Base-by-base conservation (phyloP, 108 stramenopile genomes). In the Fistulifera pelliculosa region DNA sequence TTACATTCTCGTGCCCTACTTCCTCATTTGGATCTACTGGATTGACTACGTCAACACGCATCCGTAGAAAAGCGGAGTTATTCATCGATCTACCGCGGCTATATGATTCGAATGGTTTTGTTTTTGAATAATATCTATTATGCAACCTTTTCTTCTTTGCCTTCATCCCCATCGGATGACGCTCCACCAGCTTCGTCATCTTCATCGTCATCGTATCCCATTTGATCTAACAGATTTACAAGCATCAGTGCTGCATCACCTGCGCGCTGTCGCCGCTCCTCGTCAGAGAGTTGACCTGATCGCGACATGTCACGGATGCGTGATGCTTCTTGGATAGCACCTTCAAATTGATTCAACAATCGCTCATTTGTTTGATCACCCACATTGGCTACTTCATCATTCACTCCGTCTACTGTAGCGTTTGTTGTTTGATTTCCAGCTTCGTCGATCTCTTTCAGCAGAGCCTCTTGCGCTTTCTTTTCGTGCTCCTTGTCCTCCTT, bases 191-290 rank as follows among this genome's bases (percentile, higher is more conserved):
- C 64, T 18, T 55, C 61, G 0, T 54, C 57, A 12, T 73, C 74
- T 13, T 71, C 77, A 19, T 75, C 75, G n/a, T 85, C 83, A 38
- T 83, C 82, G 31, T 77, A 58, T 57, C 79, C 86, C 52, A 87
- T 60, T 44, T 65, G 58, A 11, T 74, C 74, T 75, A 92, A 79
- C 38, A 92, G 41, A 48, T 76, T 80, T 66, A 86, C 79, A 52
- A 92, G 52, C 6, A 71, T 41, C 68, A 80, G 53, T n/a, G 90
- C 90, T 25, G 83, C 80, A 59, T 81, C 72, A n/a, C 76, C 80
- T 10, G 90, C 90, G 35, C 69, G 54, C 22, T 73, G 58, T 45
- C 90, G 56, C 49, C 90, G 71, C 58, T 87, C 84, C 16, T 85
- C 78, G 49, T 87, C 90, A 10, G 86, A 54, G 42, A 87, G 49